Percentiles rank a stretch among this genome's conserved stretches.
phyloP scores from a whole-genome alignment of 2,329 filamentous ascomycete species.

The Arthrobotrys pseudoclavata region DNA sequence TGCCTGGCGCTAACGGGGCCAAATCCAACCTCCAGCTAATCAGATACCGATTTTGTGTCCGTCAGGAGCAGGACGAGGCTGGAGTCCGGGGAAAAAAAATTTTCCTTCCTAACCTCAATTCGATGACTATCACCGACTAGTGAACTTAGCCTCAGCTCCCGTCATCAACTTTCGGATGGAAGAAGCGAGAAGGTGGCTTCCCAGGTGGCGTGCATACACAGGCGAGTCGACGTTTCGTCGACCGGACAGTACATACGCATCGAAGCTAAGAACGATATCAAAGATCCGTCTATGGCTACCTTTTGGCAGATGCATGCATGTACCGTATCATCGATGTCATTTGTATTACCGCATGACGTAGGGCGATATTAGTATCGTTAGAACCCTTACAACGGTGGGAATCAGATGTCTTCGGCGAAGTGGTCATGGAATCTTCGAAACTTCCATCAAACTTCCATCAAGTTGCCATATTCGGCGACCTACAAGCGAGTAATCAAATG shows the following conservation, averaged over 20 bases:
- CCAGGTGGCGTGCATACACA: conserved; percentile 22
- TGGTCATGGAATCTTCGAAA: conserved; percentile 29
- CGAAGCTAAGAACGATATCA: conserved; percentile 13
- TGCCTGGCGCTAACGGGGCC: conserved; percentile 45
- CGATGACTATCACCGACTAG: conserved; percentile 10
- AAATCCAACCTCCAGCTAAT: conserved; percentile 31
- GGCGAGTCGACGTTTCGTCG: conserved; percentile 18
- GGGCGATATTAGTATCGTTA: conserved; percentile 13
- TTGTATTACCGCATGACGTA: conserved; percentile 2
- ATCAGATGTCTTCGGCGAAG: conserved; percentile 12
- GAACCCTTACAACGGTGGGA: not conserved
- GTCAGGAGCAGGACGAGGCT: conserved; percentile 30
- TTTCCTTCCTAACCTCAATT: conserved; percentile 16
- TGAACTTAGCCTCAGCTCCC: conserved; percentile 10
- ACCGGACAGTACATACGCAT: conserved; percentile 2
- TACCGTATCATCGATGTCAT: not conserved
- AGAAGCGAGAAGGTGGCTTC: conserved; percentile 27
- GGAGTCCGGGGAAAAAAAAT: conserved; percentile 27
- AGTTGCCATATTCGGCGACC: conserved; percentile 57
- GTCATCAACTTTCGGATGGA: conserved; percentile 27
- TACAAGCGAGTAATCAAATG: conserved; percentile 26
- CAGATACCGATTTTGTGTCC: conserved; percentile 34
- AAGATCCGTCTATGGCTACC: not conserved
- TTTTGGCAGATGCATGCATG: not conserved
- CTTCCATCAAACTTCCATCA: conserved; percentile 42